Base-by-base conservation (phyloP, 2,329 filamentous ascomycete species). In the Diaporthe ilicicola region DNA sequence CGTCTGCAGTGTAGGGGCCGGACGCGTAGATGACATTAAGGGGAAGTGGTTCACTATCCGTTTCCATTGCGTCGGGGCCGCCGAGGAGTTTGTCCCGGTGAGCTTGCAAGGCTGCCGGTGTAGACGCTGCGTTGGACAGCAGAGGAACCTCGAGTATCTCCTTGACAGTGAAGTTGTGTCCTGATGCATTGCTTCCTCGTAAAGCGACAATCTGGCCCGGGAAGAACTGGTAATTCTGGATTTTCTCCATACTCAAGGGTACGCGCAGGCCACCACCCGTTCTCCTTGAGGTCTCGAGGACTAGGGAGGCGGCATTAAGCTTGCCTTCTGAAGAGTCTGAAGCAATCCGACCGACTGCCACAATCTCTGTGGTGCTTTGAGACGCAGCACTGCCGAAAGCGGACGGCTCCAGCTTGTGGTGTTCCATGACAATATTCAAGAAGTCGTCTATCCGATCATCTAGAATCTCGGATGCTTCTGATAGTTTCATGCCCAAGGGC, bases 381-480 rank as follows among this genome's bases (percentile, higher is more conserved):
- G 88, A 90, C 27, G 94, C 93, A 15, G 96, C 94, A 79, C 93
- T 97, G 59, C 95, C 95, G 79, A 99, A 97, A 0, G 90, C 92
- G 22, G 89, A 88, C 71, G 96, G 92, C 22, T 96, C 93, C 7
- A 97, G 84, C 17, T 88, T 85, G 80, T 97, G 89, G 74, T 94
- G 86, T 69, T 92, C 89, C 81, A 93, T 91, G 6, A 97, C 86
- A 1, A 94, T 81, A n/a, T 85, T 83, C 71, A 90, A 87, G 77
- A 98, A 97, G 73, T 95, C 94, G 76, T 98, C 94, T 83, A 99
- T 98, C 76, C 94, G 89, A 81, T 98, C 95, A 81, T 99, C 96
- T 9, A 98, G 87, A 54, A 97, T 93, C 80, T 97, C 95, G 5
- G 95, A 97, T 0, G 94, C 91, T 79, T 98, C 95, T 6, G 94